A percentile compares a stretch with the other conserved stretches of the same genome.
phyloP scores from a whole-genome alignment of 306 rosid species.

The Vicia sativa region DNA sequence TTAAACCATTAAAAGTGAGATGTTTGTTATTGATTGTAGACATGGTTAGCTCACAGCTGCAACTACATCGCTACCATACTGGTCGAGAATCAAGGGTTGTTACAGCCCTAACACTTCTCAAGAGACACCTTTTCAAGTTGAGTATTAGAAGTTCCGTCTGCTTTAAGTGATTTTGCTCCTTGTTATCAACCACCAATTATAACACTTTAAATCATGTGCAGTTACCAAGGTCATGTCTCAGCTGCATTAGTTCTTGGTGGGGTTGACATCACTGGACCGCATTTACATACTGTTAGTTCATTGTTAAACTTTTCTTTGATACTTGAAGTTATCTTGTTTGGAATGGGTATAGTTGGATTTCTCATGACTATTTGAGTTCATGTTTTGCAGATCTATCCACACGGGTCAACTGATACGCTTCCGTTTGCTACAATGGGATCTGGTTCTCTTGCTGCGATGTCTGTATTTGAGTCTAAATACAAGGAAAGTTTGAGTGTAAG shows the following conservation, averaged over 20 bases:
- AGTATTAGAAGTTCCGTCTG: conserved; percentile 31
- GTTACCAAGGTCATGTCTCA: conserved; percentile 79
- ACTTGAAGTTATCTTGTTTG: conserved; percentile 5
- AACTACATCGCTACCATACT: conserved; percentile 88
- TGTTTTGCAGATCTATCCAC: conserved; percentile 72
- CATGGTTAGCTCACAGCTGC: conserved; percentile 95
- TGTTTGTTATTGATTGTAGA: conserved; percentile 53
- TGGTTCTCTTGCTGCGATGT: conserved; percentile 59
- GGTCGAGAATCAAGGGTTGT: conserved; percentile 68
- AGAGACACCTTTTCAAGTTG: conserved; percentile 56
- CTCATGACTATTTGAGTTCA: conserved; percentile 35
- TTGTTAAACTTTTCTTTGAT: conserved; percentile 14
- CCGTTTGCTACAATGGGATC: conserved; percentile 62
- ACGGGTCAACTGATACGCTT: conserved; percentile 77
- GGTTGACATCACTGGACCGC: conserved; percentile 90
- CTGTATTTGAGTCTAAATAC: conserved; percentile 58
- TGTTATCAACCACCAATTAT: conserved; percentile 16
- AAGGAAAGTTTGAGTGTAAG: conserved; percentile 64
- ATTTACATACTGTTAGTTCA: conserved; percentile 81
- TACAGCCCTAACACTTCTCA: conserved; percentile 51
- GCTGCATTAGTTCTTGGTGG: conserved; percentile 99
- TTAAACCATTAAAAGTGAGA: conserved; percentile 21
- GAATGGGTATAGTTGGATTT: conserved; percentile 26
- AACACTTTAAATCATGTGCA: conserved; percentile 38
- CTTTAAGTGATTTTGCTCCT: conserved; percentile 4